Conservation (phyloP, 208 protist genomes). For the Trypanosoma rangeli region DNA sequence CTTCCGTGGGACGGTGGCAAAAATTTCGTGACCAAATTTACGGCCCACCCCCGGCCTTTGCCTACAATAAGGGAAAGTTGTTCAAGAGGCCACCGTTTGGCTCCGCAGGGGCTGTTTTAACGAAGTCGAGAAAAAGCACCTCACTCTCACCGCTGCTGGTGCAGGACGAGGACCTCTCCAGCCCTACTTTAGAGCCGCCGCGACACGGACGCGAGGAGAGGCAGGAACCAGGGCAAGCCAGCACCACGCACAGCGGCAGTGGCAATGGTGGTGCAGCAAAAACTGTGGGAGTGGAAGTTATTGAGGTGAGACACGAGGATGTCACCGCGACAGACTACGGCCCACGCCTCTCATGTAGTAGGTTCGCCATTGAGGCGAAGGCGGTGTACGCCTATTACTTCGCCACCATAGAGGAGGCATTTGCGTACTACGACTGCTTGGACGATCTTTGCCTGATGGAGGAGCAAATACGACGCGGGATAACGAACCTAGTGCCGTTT, state of each 20-base stretch:
- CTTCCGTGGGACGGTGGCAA: constrained; percentile 4
- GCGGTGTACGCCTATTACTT: constrained; percentile 64
- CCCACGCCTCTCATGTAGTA: constrained; percentile 51
- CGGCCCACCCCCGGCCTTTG: constrained; percentile 40
- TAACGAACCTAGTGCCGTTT: constrained; percentile 35
- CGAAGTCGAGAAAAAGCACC: not conserved
- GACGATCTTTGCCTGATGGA: constrained; percentile 41
- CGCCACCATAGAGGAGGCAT: constrained; percentile 39
- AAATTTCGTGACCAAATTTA: constrained; percentile 23
- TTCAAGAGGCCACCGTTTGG: constrained; percentile 8
- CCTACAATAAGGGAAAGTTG: constrained; percentile 34
- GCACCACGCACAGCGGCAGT: not conserved
- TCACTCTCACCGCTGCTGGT: not conserved
- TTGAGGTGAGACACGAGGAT: constrained; percentile 63
- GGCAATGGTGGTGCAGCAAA: not conserved
- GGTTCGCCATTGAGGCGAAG: constrained; percentile 67
- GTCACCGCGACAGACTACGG: constrained; percentile 74
- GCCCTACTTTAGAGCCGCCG: not conserved
- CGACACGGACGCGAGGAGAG: not conserved
- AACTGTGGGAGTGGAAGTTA: constrained; percentile 50
- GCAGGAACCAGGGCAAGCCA: not conserved
- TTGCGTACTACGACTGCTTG: constrained; percentile 50
- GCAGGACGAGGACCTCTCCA: not conserved
- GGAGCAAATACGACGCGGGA: constrained; percentile 33
- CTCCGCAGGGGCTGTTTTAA: not conserved